Evolutionary conservation across 176 grass and related monocot genomes (phyloP).

Genomic region (Luzula sylvatica): DNA sequence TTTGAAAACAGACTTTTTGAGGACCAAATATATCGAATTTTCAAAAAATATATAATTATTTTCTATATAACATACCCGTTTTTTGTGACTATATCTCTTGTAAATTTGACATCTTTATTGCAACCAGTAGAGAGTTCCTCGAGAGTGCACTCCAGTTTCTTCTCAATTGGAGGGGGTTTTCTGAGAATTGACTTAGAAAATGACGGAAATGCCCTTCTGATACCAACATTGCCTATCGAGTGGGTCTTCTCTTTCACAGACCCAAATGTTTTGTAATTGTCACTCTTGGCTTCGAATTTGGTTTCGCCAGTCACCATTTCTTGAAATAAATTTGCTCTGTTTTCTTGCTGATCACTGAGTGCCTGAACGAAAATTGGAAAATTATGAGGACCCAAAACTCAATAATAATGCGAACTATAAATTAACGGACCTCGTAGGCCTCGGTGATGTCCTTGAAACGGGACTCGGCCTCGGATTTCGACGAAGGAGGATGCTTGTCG

Average conservation of each 20-base stretch:
- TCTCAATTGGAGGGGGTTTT: conserved; percentile 71
- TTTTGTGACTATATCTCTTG: conserved; percentile 61
- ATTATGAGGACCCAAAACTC: too few relatives aligned
- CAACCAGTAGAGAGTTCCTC: conserved; percentile 86
- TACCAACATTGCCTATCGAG: conserved; percentile 22
- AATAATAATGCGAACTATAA: too few relatives aligned
- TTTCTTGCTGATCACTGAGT: conserved; percentile 69
- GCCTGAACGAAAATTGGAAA: conserved; percentile 26
- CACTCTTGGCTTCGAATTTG: background rate
- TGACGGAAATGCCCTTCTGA: conserved; percentile 45
- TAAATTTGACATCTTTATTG: conserved; percentile 83
- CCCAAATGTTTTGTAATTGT: conserved; percentile 12
- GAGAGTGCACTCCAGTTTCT: conserved; percentile 76
- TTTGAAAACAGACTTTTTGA: too few relatives aligned
- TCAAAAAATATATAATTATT: background rate
- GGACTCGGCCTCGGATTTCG: conserved; percentile 76
- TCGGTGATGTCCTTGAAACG: conserved; percentile 86
- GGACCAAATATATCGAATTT: background rate
- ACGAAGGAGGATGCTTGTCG: conserved; percentile 90
- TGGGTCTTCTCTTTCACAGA: conserved; percentile 6
- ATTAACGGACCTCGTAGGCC: conserved; percentile 69
- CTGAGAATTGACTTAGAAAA: conserved; percentile 73
- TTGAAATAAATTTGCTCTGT: conserved; percentile 31
- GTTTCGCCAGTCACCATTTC: conserved; percentile 19
- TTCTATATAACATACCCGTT: conserved; percentile 36